Conservation (phyloP, 2,329 filamentous ascomycete genomes). For the Fusarium continuum region DNA sequence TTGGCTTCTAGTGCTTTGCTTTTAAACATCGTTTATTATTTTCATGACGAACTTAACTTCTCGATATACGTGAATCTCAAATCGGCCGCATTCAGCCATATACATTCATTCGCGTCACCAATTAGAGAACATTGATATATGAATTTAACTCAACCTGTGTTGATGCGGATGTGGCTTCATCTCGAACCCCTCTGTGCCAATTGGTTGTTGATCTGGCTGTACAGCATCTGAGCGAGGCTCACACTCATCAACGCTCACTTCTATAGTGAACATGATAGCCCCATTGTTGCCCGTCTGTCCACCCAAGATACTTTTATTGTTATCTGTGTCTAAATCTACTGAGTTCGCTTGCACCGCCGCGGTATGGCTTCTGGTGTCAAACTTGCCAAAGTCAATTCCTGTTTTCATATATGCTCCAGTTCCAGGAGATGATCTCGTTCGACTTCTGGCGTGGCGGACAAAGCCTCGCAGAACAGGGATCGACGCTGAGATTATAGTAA, state of each 20-base stretch:
- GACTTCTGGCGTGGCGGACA: not conserved
- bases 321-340: not conserved
- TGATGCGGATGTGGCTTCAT: not conserved
- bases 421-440: not conserved
- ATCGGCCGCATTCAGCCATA: too few species aligned
- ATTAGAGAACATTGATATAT: too few species aligned
- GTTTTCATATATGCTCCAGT: not conserved
- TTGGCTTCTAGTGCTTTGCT: too few species aligned
- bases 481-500: not conserved
- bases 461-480: slow-evolving; percentile 1
- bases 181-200: not conserved
- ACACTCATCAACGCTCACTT: not conserved
- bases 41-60: too few species aligned
- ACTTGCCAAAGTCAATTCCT: not conserved
- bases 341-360: not conserved
- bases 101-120: too few species aligned
- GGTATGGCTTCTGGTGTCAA: not conserved
- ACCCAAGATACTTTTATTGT: not conserved
- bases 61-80: too few species aligned
- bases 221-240: not conserved
- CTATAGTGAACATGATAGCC: not conserved
- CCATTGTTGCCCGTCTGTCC: not conserved
- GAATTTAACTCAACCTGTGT: too few species aligned
- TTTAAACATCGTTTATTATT: too few species aligned
- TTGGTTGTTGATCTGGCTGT: not conserved